Conservation (phyloP, 352 stramenopile genomes). For the Pythium phragmitis region DNA sequence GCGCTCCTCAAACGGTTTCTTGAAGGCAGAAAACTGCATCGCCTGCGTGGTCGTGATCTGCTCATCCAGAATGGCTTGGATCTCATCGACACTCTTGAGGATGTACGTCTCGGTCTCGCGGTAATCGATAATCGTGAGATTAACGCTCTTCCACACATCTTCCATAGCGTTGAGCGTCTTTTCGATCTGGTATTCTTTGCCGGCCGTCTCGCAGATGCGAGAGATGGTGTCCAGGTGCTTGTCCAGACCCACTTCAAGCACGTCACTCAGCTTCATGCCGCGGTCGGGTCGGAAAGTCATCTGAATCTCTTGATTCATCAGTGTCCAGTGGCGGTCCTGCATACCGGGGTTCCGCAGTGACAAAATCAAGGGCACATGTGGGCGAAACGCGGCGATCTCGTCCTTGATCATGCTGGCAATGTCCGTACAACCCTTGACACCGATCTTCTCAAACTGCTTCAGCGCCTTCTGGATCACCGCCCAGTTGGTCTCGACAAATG, state of each 20-base stretch:
- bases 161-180: constrained; percentile 93
- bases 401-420: constrained; percentile 92
- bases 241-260: constrained; percentile 82
- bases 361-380: constrained; percentile 91
- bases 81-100: constrained; percentile 94
- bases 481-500: constrained; percentile 81
- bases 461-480: constrained; percentile 88
- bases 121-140: constrained; percentile 89
- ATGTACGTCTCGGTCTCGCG: constrained; percentile 94
- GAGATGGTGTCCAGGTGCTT: constrained; percentile 91
- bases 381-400: constrained; percentile 92
- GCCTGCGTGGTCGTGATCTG: constrained; percentile 96
- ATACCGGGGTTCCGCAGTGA: constrained; percentile 93
- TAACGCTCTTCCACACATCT: constrained; percentile 85
- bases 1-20: constrained; percentile 92
- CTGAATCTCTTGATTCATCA: constrained; percentile 85
- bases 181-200: constrained; percentile 95
- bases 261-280: constrained; percentile 81
- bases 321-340: constrained; percentile 92
- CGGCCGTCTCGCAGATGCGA: constrained; percentile 90
- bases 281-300: constrained; percentile 52
- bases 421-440: constrained; percentile 82
- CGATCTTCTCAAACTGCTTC: constrained; percentile 92
- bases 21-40: constrained; percentile 96
- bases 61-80: constrained; percentile 93